phyloP scores from a whole-genome alignment of 345 rosid genomes.

The Lenwebbia sp. region DNA sequence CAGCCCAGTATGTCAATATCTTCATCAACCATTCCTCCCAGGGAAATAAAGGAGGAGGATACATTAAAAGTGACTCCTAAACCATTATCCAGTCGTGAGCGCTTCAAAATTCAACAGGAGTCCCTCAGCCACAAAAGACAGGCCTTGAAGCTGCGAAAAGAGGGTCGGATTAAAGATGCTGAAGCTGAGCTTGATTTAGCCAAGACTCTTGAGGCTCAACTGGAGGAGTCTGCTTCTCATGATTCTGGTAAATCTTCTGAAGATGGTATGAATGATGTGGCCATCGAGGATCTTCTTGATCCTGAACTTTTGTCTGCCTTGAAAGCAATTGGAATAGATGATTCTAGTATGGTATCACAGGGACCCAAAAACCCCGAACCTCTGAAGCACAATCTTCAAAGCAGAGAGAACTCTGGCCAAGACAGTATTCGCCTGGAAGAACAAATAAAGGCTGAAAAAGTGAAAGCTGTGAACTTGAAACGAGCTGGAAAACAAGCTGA shows the following conservation, averaged over 20 bases:
- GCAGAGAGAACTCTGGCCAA: constrained; percentile 18
- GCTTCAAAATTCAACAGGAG: constrained; percentile 82
- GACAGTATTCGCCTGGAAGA: constrained; percentile 67
- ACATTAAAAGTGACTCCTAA: constrained; percentile 35
- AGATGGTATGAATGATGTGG: constrained; percentile 30
- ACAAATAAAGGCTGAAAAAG: constrained; percentile 66
- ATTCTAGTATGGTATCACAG: constrained; percentile 9
- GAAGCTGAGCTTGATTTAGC: constrained; percentile 89
- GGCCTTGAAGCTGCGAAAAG: constrained; percentile 80
- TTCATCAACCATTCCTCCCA: constrained; percentile 12
- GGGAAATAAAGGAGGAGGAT: constrained; percentile 26
- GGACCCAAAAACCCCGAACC: constrained; percentile 18
- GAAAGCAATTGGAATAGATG: constrained; percentile 60
- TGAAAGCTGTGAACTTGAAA: constrained; percentile 62
- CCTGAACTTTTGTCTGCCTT: constrained; percentile 84
- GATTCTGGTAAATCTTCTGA: constrained; percentile 26
- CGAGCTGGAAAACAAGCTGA: constrained; percentile 86
- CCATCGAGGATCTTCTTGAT: constrained; percentile 83
- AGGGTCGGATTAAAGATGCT: constrained; percentile 75
- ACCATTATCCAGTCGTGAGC: constrained; percentile 66
- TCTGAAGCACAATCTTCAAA: constrained; percentile 10
- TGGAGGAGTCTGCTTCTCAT: constrained; percentile 46
- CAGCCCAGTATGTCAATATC: constrained; percentile 10
- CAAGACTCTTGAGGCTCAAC: constrained; percentile 75
- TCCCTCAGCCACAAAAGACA: constrained; percentile 77